These are phyloP conservation scores for Carex pumila DNA, from an alignment of 176 grass and related monocot genomes.

Conservation along the genomic window DNA sequence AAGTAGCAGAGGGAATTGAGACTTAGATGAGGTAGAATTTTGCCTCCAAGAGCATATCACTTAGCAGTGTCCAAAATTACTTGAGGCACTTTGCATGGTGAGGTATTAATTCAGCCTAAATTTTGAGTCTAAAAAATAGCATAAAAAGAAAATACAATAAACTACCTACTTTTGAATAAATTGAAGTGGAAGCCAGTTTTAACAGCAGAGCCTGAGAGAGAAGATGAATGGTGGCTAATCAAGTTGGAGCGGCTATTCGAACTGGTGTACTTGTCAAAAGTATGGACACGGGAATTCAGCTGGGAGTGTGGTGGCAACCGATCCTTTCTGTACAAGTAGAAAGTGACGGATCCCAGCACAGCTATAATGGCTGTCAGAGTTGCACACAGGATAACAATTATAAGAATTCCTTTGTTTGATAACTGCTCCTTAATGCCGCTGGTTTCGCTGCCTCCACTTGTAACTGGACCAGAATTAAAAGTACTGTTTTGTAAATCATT, in stretches of 20 bases:
- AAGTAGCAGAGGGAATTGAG: neutral
- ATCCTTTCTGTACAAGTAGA: conserved; percentile 71
- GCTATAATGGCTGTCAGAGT: conserved; percentile 48
- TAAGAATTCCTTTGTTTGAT: conserved; percentile 48
- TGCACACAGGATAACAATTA: conserved; percentile 65
- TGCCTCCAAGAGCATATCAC: neutral
- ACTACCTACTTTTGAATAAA: conserved; percentile 37
- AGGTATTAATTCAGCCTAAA: neutral
- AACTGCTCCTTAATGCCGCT: conserved; percentile 33
- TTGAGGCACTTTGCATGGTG: neutral
- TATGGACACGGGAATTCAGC: conserved; percentile 31
- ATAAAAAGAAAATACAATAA: neutral
- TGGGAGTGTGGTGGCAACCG: conserved; percentile 27
- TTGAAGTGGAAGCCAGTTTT: conserved; percentile 31
- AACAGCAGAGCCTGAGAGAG: conserved; percentile 18
- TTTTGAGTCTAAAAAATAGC: neutral
- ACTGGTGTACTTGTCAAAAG: conserved; percentile 63
- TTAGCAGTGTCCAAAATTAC: neutral
- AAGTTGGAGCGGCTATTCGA: conserved; percentile 82
- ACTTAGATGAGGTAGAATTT: neutral
- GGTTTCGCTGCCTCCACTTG: conserved; percentile 39
- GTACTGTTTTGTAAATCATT: neutral
- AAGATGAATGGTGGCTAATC: conserved; percentile 61
- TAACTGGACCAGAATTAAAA: conserved; percentile 17
- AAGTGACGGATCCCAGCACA: conserved; percentile 38